A percentile compares a stretch with the other conserved stretches of the same genome.
Conservation (phyloP, 2,329 filamentous ascomycete genomes). For the Trichophaea hybrida region DNA sequence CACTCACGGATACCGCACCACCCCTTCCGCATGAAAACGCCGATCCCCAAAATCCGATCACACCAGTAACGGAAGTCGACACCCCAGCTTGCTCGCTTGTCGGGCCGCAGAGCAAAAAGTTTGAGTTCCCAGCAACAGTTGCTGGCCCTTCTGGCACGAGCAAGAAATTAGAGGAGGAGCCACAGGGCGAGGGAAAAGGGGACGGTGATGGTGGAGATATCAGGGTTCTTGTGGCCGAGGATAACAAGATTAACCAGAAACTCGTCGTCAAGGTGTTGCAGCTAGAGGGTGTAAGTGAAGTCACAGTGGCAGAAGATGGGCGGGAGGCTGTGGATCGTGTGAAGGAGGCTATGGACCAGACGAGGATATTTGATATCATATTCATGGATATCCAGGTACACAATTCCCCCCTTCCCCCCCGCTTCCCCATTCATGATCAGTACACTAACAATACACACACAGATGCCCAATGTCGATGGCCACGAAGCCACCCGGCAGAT, state of each 20-base stretch:
- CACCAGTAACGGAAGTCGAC: not conserved
- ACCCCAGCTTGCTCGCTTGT: not conserved
- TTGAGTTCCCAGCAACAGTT: not conserved
- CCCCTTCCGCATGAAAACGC: not conserved
- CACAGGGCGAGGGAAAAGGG: not conserved
- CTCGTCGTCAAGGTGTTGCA: slow-evolving; percentile 48
- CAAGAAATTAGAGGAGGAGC: not conserved
- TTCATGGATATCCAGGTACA: slow-evolving; percentile 71
- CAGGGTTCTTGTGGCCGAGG: slow-evolving; percentile 59
- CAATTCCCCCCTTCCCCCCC: not conserved
- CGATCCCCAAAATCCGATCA: not conserved
- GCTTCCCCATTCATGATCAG: not conserved
- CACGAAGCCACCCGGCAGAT: slow-evolving; percentile 75
- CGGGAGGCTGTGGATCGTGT: slow-evolving; percentile 81
- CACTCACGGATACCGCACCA: not conserved
- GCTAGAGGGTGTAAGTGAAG: slow-evolving; percentile 45
- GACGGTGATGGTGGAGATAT: not conserved
- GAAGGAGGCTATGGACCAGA: slow-evolving; percentile 64
- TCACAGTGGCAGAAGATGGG: slow-evolving; percentile 76
- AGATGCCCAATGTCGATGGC: slow-evolving; percentile 82
- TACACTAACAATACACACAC: not conserved
- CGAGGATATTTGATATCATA: slow-evolving; percentile 65
- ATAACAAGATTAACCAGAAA: slow-evolving; percentile 52
- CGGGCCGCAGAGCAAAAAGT: not conserved
- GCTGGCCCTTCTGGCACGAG: not conserved